Base-by-base conservation (phyloP, 768 basidiomycete genomes). In the Russula dissimulans region DNA sequence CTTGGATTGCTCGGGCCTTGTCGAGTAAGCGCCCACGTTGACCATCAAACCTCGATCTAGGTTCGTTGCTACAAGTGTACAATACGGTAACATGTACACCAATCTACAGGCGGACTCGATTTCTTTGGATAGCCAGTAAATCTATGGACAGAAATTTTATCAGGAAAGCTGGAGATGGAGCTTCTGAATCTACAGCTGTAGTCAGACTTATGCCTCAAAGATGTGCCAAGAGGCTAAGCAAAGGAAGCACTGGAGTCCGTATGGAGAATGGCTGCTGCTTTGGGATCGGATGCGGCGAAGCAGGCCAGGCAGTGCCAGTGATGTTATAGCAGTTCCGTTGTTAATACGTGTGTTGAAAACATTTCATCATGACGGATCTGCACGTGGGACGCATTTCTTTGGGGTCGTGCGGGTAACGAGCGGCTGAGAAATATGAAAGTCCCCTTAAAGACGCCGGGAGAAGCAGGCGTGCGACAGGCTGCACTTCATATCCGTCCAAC, bases 1-100 rank as follows among this genome's bases (percentile, higher is more conserved):
- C 34, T 8, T 62, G 7, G n/a, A 62, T 50, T 62, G 56, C 22
- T 26, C 43, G 4, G 41, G 29, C 22, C 61, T 62, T 32, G 7
- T 48, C 4, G 61, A 57, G 32, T 48, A 32, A 54, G 36, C 49
- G 18, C 18, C 4, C 14, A 8, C 6, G n/a, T 46, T 15, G 41
- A 41, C 36, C 7, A 14, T 31, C 17, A 31, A 34, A 39, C 41
- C 18, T 45, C 43, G 9, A 15, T 12, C 49, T 17, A 18, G 26
- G 22, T 26, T 46, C 11, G 17, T 38, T 46, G 32, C 32, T 56
- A 36, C 38, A 26, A 26, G 22, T 17, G 26, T 18, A 34, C 14
- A 38, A 29, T n/a, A 29, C 14, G 12, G 42, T 34, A 18, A 26
- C 6, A 17, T 17, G 18, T 44, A 51, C 43, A 54, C 44, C 42